These are phyloP conservation scores for Claviceps capensis DNA, from an alignment of 2,329 filamentous ascomycete genomes.

Conservation along the genomic window DNA sequence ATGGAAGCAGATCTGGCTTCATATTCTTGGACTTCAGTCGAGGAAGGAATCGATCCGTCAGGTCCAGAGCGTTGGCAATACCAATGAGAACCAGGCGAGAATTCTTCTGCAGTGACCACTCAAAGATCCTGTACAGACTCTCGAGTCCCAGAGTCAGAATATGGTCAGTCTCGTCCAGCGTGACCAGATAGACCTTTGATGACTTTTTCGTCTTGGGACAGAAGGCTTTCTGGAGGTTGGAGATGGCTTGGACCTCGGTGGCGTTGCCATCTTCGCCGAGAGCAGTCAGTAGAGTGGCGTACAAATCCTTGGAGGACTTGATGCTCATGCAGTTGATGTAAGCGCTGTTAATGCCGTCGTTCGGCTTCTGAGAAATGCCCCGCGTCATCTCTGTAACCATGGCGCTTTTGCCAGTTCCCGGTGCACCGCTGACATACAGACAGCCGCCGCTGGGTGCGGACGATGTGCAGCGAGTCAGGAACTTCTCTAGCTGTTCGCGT, in stretches of 20 bases:
- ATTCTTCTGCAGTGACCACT: constrained; percentile 76
- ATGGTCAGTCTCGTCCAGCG: constrained; percentile 90
- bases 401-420: constrained; percentile 93
- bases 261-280: constrained; percentile 44
- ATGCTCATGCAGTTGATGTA: constrained; percentile 98
- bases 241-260: constrained; percentile 52
- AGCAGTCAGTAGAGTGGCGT: constrained; percentile 63
- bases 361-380: constrained; percentile 29
- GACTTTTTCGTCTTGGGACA: constrained; percentile 43
- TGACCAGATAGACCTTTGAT: constrained; percentile 58
- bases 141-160: constrained; percentile 80
- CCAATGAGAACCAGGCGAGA: constrained; percentile 77
- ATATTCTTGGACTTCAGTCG: constrained; percentile 85
- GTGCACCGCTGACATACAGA: constrained; percentile 88
- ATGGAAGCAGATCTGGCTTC: constrained; percentile 78
- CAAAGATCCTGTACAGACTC: constrained; percentile 85
- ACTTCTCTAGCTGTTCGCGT: constrained; percentile 49
- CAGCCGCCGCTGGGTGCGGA: constrained; percentile 62
- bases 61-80: constrained; percentile 88
- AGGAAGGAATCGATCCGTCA: constrained; percentile 89
- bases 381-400: constrained; percentile 71
- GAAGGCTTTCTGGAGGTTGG: constrained; percentile 58
- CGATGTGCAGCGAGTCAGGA: constrained; percentile 51
- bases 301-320: constrained; percentile 76
- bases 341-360: constrained; percentile 47